Base-by-base conservation (phyloP, 345 rosid species). In the Aquilaria sinensis region DNA sequence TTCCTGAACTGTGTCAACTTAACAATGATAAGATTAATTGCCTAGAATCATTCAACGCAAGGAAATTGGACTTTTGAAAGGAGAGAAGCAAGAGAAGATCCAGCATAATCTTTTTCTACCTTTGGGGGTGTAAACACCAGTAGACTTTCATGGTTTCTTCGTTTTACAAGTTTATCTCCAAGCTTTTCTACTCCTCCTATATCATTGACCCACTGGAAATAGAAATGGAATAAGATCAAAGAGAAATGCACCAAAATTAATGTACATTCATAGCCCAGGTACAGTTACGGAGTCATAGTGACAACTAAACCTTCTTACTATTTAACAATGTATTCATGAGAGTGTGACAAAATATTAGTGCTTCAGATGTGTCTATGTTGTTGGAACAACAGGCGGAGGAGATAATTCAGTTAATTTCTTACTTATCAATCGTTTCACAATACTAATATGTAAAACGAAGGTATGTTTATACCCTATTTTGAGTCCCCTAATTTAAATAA, bases 161-260 rank as follows among this genome's bases (percentile, higher is more conserved):
- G 70, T 62, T 76, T 81, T 49, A 92, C 80, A 69, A 92, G 98
- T 58, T 67, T 79, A 61, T 76, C 48, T 53, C 87, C 96, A 41
- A 92, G 86, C 63, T 66, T 80, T 71, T 87, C 82, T 56, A 81
- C 67, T 53, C 98, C 98, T 57, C 96, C 98, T 56, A 77, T 84
- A 15, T 87, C 98, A 47, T 92, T 85, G 53, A 92, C 71, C 95
- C 96, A 92, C 98, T 89, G 72, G 43, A 60, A 53, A 74, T 14
- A 29, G 65, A 60, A 70, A 53, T 62, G 10, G 43, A 48, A 23
- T 67, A 53, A 56, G 63, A 61, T 23, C 49, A 32, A 12, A 32
- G 12, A n/a, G n/a, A 59, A 33, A 16, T 15, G 43, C 50, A 43
- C 31, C 5, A 14, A 16, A 62, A 37, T 37, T 37, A 37, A 37